Evolutionary conservation across 345 rosid species (phyloP).

Genomic region (Durio zibethinus): DNA sequence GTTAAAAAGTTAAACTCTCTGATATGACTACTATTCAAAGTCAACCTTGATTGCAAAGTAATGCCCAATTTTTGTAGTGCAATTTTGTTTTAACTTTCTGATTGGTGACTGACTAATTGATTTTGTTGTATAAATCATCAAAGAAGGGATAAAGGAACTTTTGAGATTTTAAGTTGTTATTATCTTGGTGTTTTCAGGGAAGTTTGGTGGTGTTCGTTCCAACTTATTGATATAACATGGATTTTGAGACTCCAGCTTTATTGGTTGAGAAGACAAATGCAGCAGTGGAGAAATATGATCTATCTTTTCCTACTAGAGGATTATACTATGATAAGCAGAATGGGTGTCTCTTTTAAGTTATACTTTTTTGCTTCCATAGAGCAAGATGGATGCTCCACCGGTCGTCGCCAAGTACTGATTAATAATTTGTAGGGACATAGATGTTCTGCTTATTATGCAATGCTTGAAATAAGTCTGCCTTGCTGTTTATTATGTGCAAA

Average conservation of each 20-base stretch:
- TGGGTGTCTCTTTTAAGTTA: too few species aligned
- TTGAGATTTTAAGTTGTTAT: neutral
- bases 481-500: too few species aligned
- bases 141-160: neutral
- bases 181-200: conserved; percentile 14
- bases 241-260: conserved; percentile 39
- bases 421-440: too few species aligned
- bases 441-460: too few species aligned
- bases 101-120: neutral
- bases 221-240: conserved; percentile 29
- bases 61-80: neutral
- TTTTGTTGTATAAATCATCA: neutral
- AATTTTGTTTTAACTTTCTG: neutral
- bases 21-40: neutral
- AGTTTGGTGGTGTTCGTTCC: conserved; percentile 6
- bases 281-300: conserved; percentile 15
- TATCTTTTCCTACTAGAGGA: too few species aligned
- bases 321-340: too few species aligned
- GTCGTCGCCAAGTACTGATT: too few species aligned
- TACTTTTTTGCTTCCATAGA: too few species aligned
- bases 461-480: too few species aligned
- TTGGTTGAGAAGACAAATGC: conserved; percentile 32
- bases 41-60: neutral
- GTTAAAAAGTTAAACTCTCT: neutral
- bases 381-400: too few species aligned